Evolutionary conservation across 2,329 filamentous ascomycete species (phyloP).

Genomic region (Apiospora arundinis): DNA sequence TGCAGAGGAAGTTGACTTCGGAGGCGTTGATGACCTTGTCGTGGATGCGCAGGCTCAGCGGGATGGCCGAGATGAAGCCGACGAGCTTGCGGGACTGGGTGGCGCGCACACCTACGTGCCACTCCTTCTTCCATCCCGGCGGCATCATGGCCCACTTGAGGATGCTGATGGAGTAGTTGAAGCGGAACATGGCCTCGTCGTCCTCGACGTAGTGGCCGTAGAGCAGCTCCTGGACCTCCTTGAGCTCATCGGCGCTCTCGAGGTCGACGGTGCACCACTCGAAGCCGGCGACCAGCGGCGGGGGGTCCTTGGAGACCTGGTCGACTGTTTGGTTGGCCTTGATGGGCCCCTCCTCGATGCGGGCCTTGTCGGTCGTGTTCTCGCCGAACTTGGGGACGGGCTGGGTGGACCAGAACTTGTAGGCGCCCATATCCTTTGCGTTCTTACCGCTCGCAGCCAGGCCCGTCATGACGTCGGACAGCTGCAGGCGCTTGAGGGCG

Average conservation of each 20-base stretch:
- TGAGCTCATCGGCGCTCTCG: conserved; percentile 75
- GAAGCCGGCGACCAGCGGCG: conserved; percentile 79
- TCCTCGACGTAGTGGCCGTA: conserved; percentile 98
- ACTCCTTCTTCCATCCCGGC: conserved; percentile 91
- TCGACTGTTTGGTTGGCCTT: conserved; percentile 76
- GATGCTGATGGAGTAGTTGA: conserved; percentile 91
- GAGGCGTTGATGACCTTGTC: conserved; percentile 77
- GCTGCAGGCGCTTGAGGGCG: conserved; percentile 66
- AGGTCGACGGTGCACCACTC: conserved; percentile 95
- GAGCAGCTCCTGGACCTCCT: conserved; percentile 90
- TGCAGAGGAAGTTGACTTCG: conserved; percentile 97
- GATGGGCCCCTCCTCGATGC: conserved; percentile 80
- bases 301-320: conserved; percentile 78
- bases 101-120: conserved; percentile 93
- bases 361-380: conserved; percentile 51
- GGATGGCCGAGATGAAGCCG: conserved; percentile 94
- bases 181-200: conserved; percentile 94
- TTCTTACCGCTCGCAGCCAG: conserved; percentile 83
- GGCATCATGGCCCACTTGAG: conserved; percentile 94
- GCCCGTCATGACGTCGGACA: conserved; percentile 77
- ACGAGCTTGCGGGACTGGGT: conserved; percentile 85
- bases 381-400: conserved; percentile 86
- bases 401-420: conserved; percentile 99
- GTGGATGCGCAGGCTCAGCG: conserved; percentile 81
- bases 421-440: conserved; percentile 92